phyloP scores from a whole-genome alignment of 2,329 filamentous ascomycete species.

The Botryotinia convoluta region DNA sequence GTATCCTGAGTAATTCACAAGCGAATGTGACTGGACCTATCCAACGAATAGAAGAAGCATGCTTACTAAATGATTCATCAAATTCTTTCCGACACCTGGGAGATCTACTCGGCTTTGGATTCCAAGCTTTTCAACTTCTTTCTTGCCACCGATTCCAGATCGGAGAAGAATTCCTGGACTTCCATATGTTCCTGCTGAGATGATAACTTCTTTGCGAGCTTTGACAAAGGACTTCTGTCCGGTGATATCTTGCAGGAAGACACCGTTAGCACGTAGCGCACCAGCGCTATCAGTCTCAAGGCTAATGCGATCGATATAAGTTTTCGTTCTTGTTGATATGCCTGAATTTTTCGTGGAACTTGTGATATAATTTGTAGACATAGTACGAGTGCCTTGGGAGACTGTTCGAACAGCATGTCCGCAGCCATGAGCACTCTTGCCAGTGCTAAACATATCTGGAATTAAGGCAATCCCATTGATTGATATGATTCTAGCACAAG shows the following conservation, averaged over 20 bases:
- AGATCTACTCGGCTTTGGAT: slow-evolving; percentile 45
- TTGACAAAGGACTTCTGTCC: slow-evolving; percentile 22
- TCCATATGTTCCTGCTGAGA: slow-evolving; percentile 50
- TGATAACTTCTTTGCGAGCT: slow-evolving; percentile 45
- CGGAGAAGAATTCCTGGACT: slow-evolving; percentile 51
- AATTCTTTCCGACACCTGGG: slow-evolving; percentile 51
- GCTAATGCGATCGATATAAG: neutral
- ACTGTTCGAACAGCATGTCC: neutral
- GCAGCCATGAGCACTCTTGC: slow-evolving; percentile 12
- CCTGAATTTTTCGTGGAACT: neutral
- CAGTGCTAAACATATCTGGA: slow-evolving; percentile 5
- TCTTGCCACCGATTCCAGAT: slow-evolving; percentile 48
- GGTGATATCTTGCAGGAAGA: neutral
- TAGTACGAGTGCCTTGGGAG: neutral
- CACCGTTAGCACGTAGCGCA: neutral
- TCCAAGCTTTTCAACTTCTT: slow-evolving; percentile 44
- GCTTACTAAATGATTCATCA: slow-evolving; percentile 43
- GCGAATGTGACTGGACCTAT: neutral
- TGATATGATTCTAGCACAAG: slow-evolving; percentile 7
- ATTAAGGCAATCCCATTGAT: neutral
- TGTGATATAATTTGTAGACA: slow-evolving; percentile 7
- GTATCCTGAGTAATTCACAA: neutral
- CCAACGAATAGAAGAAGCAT: neutral
- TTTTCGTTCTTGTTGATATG: neutral
- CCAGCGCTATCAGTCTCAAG: neutral